Percentiles rank a stretch among this genome's conserved stretches.
These are phyloP conservation scores for Phytophthora syringae DNA, from an alignment of 352 stramenopile genomes.

Conservation along the genomic window DNA sequence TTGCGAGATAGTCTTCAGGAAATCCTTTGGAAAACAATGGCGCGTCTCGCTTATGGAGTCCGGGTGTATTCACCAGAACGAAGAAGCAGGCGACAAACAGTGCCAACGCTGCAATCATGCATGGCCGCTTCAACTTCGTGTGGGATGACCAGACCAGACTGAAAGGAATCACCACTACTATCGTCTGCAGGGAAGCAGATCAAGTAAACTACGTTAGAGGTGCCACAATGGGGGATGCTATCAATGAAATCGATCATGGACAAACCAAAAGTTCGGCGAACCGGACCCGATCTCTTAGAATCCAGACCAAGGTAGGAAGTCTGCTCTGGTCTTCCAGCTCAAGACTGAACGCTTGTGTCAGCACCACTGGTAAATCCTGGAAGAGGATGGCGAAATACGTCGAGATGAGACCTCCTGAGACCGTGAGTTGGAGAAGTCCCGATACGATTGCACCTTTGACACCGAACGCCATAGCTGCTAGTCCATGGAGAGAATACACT, in stretches of 20 bases:
- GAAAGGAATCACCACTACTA: slow-evolving; percentile 47
- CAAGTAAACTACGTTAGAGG: background rate
- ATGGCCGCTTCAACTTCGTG: slow-evolving; percentile 33
- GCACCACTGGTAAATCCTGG: slow-evolving; percentile 46
- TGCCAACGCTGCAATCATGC: slow-evolving; percentile 28
- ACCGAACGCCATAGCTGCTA: slow-evolving; percentile 55
- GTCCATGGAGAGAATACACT: slow-evolving; percentile 61
- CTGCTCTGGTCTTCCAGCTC: slow-evolving; percentile 32
- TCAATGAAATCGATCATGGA: background rate
- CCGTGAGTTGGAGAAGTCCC: slow-evolving; percentile 37
- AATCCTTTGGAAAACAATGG: slow-evolving; percentile 37
- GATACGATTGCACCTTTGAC: slow-evolving; percentile 35
- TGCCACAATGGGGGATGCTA: background rate
- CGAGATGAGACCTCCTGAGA: slow-evolving; percentile 48
- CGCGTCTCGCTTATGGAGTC: slow-evolving; percentile 35
- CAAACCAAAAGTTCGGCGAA: slow-evolving; percentile 45
- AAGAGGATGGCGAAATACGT: slow-evolving; percentile 53
- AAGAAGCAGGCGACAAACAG: slow-evolving; percentile 39
- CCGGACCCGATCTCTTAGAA: slow-evolving; percentile 42
- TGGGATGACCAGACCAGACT: slow-evolving; percentile 45
- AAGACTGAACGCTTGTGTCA: slow-evolving; percentile 44
- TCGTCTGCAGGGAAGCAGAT: slow-evolving; percentile 23
- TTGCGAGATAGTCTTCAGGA: slow-evolving; percentile 48
- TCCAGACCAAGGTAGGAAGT: slow-evolving; percentile 14
- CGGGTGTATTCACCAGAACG: slow-evolving; percentile 34